A percentile compares a stretch with the other conserved stretches of the same genome.
phyloP scores from a whole-genome alignment of 2,329 filamentous ascomycete genomes.

The Calonectria ilicicola region DNA sequence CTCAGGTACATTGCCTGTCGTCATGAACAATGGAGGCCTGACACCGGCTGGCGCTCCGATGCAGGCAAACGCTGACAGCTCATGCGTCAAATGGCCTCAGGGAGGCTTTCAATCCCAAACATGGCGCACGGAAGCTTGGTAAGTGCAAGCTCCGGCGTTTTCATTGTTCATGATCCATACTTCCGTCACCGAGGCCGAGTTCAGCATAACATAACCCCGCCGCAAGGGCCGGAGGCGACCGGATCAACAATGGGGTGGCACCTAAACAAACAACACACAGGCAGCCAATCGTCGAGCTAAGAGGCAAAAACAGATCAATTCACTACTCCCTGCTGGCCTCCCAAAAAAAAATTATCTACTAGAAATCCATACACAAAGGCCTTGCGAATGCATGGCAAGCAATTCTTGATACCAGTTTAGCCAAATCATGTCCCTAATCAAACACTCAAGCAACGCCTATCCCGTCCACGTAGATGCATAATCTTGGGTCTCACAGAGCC shows the following conservation, averaged over 20 bases:
- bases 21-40: conserved; percentile 15
- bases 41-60: neutral
- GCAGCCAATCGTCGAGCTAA: conserved; percentile 6
- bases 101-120: neutral
- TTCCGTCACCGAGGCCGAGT: neutral
- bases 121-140: neutral
- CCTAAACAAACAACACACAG: neutral
- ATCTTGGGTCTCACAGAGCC: conserved; percentile 35
- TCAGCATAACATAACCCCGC: conserved; percentile 16
- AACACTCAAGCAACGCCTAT: conserved; percentile 48
- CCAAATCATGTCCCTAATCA: conserved; percentile 45
- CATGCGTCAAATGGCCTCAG: neutral
- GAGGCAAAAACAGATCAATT: conserved; percentile 35
- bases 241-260: conserved; percentile 2
- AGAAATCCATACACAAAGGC: conserved; percentile 41
- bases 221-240: conserved; percentile 4
- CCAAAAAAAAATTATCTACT: conserved; percentile 42
- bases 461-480: conserved; percentile 49
- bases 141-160: neutral
- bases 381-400: conserved; percentile 33
- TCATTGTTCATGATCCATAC: conserved; percentile 11
- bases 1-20: conserved; percentile 11
- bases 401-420: conserved; percentile 42
- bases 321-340: conserved; percentile 32
- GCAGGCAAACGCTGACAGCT: neutral